Conservation (phyloP, 108 stramenopile species). For the Aurantiochytrium sp. region DNA sequence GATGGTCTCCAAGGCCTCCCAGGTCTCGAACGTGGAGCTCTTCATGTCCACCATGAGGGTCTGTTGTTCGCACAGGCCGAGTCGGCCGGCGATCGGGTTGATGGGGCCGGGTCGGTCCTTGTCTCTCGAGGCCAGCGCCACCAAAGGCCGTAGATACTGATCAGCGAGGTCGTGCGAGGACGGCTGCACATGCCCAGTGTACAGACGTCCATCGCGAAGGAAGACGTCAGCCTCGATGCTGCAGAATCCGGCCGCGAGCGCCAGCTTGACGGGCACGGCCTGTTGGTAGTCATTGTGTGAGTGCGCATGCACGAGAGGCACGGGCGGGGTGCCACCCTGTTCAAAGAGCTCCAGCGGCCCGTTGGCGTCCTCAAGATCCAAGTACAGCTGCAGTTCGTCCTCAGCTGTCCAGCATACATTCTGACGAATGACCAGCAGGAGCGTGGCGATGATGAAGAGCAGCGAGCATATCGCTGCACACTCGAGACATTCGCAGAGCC, state of each 20-base stretch:
- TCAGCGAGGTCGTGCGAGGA: neutral
- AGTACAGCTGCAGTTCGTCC: conserved; percentile 25
- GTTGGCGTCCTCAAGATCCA: neutral
- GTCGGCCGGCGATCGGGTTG: neutral
- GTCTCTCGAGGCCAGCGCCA: neutral
- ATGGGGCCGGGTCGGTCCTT: neutral
- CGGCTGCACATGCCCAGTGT: neutral
- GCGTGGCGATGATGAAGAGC: neutral
- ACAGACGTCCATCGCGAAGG: neutral
- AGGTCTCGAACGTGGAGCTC: neutral
- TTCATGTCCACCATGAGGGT: neutral
- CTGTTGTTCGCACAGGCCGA: neutral
- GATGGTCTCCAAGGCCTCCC: neutral
- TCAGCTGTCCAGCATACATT: conserved; percentile 11
- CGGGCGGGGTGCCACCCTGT: neutral
- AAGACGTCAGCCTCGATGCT: conserved; percentile 20
- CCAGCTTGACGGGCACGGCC: neutral
- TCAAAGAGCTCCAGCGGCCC: neutral
- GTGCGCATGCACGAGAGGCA: neutral
- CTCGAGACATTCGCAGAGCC: neutral
- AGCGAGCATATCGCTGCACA: neutral
- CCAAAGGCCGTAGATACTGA: neutral
- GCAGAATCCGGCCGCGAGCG: conserved; percentile 11
- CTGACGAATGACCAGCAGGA: neutral
- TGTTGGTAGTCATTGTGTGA: conserved; percentile 16